phyloP scores from a whole-genome alignment of 805 yeast genomes.

The Komagataella pseudopastoris region DNA sequence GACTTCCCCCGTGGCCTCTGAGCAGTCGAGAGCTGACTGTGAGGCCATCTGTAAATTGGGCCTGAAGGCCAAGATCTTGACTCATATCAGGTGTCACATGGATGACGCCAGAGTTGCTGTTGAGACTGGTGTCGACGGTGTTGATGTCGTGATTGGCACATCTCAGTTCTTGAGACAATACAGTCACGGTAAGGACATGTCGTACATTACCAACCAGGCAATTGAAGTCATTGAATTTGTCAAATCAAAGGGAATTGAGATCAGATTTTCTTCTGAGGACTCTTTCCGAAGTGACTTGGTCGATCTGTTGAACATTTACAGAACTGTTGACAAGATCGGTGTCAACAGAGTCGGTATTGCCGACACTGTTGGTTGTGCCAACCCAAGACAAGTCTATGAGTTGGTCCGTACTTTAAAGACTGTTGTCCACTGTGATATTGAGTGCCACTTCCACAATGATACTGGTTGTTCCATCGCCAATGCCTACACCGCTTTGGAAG shows the following conservation, averaged over 20 bases:
- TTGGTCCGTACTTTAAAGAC: conserved; percentile 85
- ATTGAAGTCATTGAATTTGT: conserved; percentile 95
- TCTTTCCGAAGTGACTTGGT: conserved; percentile 95
- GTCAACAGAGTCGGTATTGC: conserved; percentile 99
- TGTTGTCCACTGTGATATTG: conserved; percentile 93
- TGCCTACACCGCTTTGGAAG: conserved; percentile 96
- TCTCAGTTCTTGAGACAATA: conserved; percentile 89
- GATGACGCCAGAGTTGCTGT: conserved; percentile 97
- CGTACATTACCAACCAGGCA: conserved; percentile 90
- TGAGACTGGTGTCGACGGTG: conserved; percentile 98
- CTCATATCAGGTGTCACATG: conserved; percentile 98
- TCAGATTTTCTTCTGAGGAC: conserved; percentile 94
- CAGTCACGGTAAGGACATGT: conserved; percentile 98
- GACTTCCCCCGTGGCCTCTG: conserved; percentile 96
- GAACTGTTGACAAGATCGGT: conserved; percentile 94
- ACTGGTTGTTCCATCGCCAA: conserved; percentile 99
- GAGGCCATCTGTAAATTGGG: conserved; percentile 98
- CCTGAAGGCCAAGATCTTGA: conserved; percentile 85
- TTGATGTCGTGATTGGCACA: conserved; percentile 95
- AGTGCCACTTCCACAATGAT: conserved; percentile 97
- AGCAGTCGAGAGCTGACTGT: conserved; percentile 85
- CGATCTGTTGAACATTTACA: conserved; percentile 87
- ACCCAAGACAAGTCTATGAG: conserved; percentile 98
- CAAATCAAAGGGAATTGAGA: conserved; percentile 92
- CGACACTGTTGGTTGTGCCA: conserved; percentile 97